These are phyloP conservation scores for Epithele typhae DNA, from an alignment of 768 basidiomycete species.

Conservation along the genomic window DNA sequence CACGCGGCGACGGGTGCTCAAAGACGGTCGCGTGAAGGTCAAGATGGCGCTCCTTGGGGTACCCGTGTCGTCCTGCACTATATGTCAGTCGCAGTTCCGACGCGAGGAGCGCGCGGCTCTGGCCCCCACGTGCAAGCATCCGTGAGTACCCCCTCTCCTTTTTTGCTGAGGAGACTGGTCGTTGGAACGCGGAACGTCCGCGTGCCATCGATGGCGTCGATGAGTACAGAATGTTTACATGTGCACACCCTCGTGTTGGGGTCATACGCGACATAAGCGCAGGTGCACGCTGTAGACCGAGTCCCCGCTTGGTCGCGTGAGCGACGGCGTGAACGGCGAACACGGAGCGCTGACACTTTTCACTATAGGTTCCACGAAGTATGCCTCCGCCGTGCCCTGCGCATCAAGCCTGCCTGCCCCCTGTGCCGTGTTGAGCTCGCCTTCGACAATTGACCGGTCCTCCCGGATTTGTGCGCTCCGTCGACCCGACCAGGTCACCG, in stretches of 20 bases:
- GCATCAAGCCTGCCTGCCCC: constrained; percentile 57
- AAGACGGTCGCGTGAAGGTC: constrained; percentile 65
- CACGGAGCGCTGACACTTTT: too few species aligned
- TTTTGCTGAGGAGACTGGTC: too few species aligned
- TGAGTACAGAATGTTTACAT: too few species aligned
- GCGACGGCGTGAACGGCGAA: too few species aligned
- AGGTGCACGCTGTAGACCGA: too few species aligned
- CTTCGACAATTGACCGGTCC: constrained; percentile 4
- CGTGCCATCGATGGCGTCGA: too few species aligned
- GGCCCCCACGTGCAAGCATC: constrained; percentile 57
- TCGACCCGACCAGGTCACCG: too few species aligned
- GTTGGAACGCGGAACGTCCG: too few species aligned
- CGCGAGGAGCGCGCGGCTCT: constrained; percentile 51
- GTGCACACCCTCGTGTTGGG: too few species aligned
- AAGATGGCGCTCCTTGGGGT: constrained; percentile 63
- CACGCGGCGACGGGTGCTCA: constrained; percentile 51
- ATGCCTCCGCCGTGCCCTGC: constrained; percentile 62
- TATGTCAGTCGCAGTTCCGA: constrained; percentile 70
- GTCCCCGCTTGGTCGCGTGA: too few species aligned
- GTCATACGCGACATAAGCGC: too few species aligned
- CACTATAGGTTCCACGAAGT: constrained; percentile 52
- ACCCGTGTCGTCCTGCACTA: constrained; percentile 64
- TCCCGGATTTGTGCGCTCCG: too few species aligned
- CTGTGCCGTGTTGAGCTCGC: constrained; percentile 43
- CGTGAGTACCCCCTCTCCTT: constrained; percentile 31